These are phyloP conservation scores for Claviceps pazoutovae DNA, from an alignment of 2,329 filamentous ascomycete genomes.

Conservation along the genomic window DNA sequence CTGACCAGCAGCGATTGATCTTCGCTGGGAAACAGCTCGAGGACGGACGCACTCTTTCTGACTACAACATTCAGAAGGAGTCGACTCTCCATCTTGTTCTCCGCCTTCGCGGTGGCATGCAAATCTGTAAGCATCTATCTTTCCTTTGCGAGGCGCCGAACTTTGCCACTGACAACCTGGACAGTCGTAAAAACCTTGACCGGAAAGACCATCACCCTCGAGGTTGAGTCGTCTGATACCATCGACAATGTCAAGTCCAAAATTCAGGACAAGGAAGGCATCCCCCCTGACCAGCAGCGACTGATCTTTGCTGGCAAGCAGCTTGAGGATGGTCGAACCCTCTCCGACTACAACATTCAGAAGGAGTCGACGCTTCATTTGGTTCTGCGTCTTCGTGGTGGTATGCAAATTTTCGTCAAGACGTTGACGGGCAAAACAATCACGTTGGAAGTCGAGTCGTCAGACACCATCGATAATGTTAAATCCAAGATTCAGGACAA, in stretches of 20 bases:
- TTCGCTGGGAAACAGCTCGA: constrained; percentile 96
- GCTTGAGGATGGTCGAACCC: constrained; percentile 80
- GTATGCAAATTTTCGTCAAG: constrained; percentile 84
- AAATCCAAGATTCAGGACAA: constrained; percentile 90
- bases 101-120: constrained; percentile 53
- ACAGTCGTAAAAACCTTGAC: constrained; percentile 67
- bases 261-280: constrained; percentile 97
- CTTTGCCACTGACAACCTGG: not conserved
- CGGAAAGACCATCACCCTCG: constrained; percentile 86
- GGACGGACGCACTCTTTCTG: constrained; percentile 53
- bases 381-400: constrained; percentile 76
- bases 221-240: constrained; percentile 79
- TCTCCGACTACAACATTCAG: constrained; percentile 91
- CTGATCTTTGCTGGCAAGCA: constrained; percentile 94
- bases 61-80: constrained; percentile 47
- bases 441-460: constrained; percentile 78
- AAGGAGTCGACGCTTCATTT: constrained; percentile 81
- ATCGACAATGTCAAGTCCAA: constrained; percentile 96
- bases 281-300: constrained; percentile 89
- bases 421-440: constrained; percentile 88
- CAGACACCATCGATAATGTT: constrained; percentile 87
- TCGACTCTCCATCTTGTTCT: constrained; percentile 63
- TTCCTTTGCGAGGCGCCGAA: not conserved
- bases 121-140: constrained; percentile 40
- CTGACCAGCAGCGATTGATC: constrained; percentile 90